Evolutionary conservation across 1,139 yeast genomes (phyloP).

Genomic region (Wickerhamomyces sp.): DNA sequence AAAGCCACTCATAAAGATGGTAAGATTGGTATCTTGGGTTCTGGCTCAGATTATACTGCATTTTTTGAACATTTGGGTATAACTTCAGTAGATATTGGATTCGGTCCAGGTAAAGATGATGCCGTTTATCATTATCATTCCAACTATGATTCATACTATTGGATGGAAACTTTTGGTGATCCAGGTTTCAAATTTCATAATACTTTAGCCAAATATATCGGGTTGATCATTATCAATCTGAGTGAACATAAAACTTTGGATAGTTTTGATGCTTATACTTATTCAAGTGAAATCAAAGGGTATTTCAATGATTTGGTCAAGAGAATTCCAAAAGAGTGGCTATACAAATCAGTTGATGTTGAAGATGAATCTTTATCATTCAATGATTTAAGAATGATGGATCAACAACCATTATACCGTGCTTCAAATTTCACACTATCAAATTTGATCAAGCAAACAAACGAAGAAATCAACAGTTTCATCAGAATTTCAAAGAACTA

Average conservation of each 20-base stretch:
- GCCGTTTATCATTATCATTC: slow-evolving; percentile 67
- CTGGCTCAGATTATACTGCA: slow-evolving; percentile 67
- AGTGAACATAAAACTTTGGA: slow-evolving; percentile 41
- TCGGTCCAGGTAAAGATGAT: slow-evolving; percentile 35
- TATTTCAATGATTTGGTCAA: slow-evolving; percentile 31
- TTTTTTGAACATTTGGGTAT: slow-evolving; percentile 64
- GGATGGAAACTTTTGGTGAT: slow-evolving; percentile 60
- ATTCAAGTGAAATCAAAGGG: slow-evolving; percentile 32
- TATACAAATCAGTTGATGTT: slow-evolving; percentile 14
- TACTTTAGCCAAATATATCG: slow-evolving; percentile 46
- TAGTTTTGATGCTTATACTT: slow-evolving; percentile 37
- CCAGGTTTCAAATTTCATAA: slow-evolving; percentile 54
- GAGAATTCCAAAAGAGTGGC: slow-evolving; percentile 36
- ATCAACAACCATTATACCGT: neutral
- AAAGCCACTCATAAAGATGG: slow-evolving; percentile 24
- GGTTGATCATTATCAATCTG: slow-evolving; percentile 41
- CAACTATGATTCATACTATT: slow-evolving; percentile 60
- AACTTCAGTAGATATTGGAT: slow-evolving; percentile 58
- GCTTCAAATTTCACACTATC: slow-evolving; percentile 9
- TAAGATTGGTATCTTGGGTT: slow-evolving; percentile 44
- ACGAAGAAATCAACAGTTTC: slow-evolving; percentile 11
- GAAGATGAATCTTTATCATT: slow-evolving; percentile 9
- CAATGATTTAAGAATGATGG: slow-evolving; percentile 13
- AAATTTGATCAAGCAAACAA: slow-evolving; percentile 12
- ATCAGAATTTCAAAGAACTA: slow-evolving; percentile 18